Evolutionary conservation across 768 basidiomycete genomes (phyloP).

Genomic region (Erythrobasidium yunnanense): DNA sequence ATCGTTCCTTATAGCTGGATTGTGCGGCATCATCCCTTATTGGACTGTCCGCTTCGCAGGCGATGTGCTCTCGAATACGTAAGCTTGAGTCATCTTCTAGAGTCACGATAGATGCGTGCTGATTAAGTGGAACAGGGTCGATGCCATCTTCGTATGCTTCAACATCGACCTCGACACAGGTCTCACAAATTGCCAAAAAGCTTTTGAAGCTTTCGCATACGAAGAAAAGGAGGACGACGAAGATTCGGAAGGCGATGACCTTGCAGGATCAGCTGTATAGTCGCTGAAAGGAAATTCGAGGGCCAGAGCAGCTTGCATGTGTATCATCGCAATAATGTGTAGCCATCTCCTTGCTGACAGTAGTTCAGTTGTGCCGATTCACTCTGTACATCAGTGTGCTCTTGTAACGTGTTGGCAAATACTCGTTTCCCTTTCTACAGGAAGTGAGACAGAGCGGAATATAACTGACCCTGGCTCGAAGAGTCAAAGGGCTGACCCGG

Average conservation of each 20-base stretch:
- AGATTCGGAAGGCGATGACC: neutral
- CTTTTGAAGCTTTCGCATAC: conserved; percentile 20
- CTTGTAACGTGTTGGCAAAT: no score
- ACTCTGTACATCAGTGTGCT: no score
- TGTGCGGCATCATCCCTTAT: conserved; percentile 14
- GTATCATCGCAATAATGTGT: no score
- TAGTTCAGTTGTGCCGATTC: no score
- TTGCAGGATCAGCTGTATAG: no score
- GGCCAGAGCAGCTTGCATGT: no score
- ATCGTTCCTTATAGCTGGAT: neutral
- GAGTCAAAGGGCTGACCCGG: no score
- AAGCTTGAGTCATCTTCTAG: neutral
- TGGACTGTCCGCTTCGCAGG: conserved; percentile 16
- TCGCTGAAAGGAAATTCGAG: no score
- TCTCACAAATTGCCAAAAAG: conserved; percentile 1
- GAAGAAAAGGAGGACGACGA: conserved; percentile 21
- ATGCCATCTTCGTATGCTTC: conserved; percentile 24
- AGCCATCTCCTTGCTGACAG: no score
- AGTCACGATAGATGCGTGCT: neutral
- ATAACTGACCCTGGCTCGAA: no score
- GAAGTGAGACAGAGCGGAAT: no score
- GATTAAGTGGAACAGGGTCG: neutral
- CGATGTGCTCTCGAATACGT: conserved; percentile 15
- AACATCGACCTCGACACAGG: conserved; percentile 26
- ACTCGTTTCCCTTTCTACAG: no score